Evolutionary conservation across 495 filamentous ascomycete species (phyloP), one percentile per base, ranked within the genome.

Genomic region (Staphylotrichum longicolle): DNA sequence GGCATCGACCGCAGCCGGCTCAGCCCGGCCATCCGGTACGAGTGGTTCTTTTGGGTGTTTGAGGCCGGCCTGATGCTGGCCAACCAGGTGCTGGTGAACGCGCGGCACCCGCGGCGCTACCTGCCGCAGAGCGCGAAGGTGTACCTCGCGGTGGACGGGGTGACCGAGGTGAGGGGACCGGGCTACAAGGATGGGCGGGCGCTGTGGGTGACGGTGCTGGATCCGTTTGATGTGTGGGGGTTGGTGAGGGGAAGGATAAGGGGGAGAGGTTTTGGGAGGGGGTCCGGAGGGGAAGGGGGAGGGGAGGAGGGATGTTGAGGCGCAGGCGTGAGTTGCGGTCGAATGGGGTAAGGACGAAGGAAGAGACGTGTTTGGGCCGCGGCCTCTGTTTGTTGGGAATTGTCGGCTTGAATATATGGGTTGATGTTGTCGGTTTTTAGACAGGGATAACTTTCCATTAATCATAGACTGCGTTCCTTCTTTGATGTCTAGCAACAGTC

Each of bases 11-110:
- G 64, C 0, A 54, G 53, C 51, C 64, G 51, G 5, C 56, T 79
- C 12, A 84, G 78, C 40, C 83, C 85, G 0, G 72, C 88, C 40
- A 55, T 88, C 48, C 81, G 83, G 33, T 82, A 87, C 54, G 88
- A 91, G 68, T 87, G 83, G 82, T 89, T 83, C 68, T 89, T 90
- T 68, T 91, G 83, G 73, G 75, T 91, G 40, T 90, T 90, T 62
- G 88, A 91, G 69, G 80, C 79, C 0, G 68, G 69, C 10, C 70
- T 88, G 53, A 91, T 91, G 88, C 75, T 86, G 3, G 51, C 65
- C 50, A 91, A 90, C 58, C 79, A 75, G 27, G 73, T 81, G 9
- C 60, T 91, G 68, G 68, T 87, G 58, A 90, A 90, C 63, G 66
- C 82, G 10, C 77, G 85, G 32, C 86, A 88, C 68, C 88, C 88